Conservation (phyloP, 23 red algal species). For the Chondrus crispus region DNA sequence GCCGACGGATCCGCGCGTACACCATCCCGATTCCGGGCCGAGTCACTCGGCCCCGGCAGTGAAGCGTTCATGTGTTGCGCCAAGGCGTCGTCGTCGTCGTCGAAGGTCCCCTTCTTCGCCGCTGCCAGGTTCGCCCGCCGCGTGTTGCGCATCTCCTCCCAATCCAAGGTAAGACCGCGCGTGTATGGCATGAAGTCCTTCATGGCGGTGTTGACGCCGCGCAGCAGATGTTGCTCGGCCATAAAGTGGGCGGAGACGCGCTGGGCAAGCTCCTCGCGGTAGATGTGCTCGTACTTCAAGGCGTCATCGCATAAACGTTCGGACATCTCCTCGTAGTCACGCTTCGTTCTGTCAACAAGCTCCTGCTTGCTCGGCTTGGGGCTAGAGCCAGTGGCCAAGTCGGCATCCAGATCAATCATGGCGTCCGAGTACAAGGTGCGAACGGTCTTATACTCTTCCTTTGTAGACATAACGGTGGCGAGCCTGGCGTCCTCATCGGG, state of each 20-base stretch:
- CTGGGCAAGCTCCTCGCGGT: conserved; percentile 81
- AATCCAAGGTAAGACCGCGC: conserved; percentile 62
- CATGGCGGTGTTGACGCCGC: conserved; percentile 41
- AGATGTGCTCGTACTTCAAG: conserved; percentile 67
- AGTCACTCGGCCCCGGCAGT: background rate
- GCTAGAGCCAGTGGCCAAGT: conserved; percentile 46
- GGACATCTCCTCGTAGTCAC: conserved; percentile 69
- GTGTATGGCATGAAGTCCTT: conserved; percentile 70
- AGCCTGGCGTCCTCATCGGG: conserved; percentile 66
- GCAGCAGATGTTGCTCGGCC: conserved; percentile 64
- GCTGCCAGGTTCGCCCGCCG: conserved; percentile 48
- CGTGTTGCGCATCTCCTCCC: conserved; percentile 69
- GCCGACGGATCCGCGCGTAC: background rate
- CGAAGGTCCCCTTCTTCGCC: conserved; percentile 18
- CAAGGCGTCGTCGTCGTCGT: conserved; percentile 35
- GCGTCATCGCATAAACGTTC: conserved; percentile 74
- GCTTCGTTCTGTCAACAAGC: conserved; percentile 51
- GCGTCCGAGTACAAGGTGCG: conserved; percentile 75
- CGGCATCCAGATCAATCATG: conserved; percentile 77
- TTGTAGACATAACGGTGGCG: conserved; percentile 55
- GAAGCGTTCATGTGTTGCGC: background rate
- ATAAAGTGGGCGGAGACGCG: conserved; percentile 74
- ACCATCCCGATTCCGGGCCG: background rate
- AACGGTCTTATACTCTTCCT: conserved; percentile 73
- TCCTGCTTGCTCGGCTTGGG: conserved; percentile 31